Percentiles rank a stretch among this genome's conserved stretches.
phyloP scores from a whole-genome alignment of 805 yeast genomes.

The Candida insectorum region DNA sequence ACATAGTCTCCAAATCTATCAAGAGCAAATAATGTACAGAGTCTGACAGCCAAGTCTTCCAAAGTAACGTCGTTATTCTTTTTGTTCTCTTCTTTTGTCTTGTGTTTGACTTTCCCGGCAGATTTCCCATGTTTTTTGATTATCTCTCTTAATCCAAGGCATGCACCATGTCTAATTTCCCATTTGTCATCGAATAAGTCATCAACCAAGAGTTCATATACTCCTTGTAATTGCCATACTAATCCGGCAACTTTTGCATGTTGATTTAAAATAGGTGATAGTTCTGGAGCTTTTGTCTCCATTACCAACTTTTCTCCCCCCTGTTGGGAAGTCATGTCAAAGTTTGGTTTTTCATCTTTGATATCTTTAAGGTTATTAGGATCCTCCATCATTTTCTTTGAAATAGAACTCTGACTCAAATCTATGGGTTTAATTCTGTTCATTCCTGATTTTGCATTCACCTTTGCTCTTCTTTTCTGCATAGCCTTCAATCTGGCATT shows the following conservation, averaged over 20 bases:
- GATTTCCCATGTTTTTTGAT: conserved; percentile 77
- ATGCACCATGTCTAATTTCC: conserved; percentile 96
- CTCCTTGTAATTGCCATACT: conserved; percentile 94
- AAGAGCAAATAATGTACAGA: conserved; percentile 82
- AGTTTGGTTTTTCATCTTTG: conserved; percentile 28
- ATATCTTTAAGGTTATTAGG: neutral
- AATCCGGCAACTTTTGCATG: conserved; percentile 69
- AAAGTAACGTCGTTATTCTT: conserved; percentile 62
- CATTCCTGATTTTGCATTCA: conserved; percentile 52
- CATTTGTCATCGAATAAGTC: conserved; percentile 83
- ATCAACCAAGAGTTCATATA: conserved; percentile 73
- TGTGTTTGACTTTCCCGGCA: conserved; percentile 77
- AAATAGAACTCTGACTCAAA: conserved; percentile 66
- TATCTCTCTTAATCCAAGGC: conserved; percentile 86
- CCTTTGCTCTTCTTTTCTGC: conserved; percentile 89
- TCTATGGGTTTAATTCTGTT: conserved; percentile 54
- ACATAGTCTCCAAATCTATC: conserved; percentile 97
- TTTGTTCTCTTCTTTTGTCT: conserved; percentile 59
- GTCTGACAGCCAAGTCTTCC: conserved; percentile 83
- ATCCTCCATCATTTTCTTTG: conserved; percentile 48
- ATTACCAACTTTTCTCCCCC: conserved; percentile 81
- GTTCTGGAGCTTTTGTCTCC: conserved; percentile 66
- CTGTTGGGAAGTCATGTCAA: conserved; percentile 72
- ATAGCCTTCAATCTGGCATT: conserved; percentile 86
- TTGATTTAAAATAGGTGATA: conserved; percentile 65